A percentile compares a stretch with the other conserved stretches of the same genome.
These are phyloP conservation scores for Colletotrichum higginsianum DNA, from an alignment of 2,329 filamentous ascomycete genomes.

Conservation along the genomic window DNA sequence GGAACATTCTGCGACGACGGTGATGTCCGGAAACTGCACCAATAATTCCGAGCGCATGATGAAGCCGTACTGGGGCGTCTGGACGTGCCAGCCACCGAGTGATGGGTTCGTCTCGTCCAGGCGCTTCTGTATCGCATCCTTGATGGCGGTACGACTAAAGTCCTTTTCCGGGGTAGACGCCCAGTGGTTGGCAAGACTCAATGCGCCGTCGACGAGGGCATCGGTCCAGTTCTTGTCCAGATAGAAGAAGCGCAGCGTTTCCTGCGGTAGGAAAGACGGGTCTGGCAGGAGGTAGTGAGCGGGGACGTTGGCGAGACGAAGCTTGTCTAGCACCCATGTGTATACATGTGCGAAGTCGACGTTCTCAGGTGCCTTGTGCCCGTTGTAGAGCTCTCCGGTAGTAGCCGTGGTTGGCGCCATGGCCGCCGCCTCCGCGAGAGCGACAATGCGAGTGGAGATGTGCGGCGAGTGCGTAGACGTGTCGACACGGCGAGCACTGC, in stretches of 20 bases:
- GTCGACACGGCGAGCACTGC: too few species aligned
- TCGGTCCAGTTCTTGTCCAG: conserved; percentile 57
- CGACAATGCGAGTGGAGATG: too few species aligned
- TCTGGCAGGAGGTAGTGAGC: conserved; percentile 57
- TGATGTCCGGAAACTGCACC: not conserved
- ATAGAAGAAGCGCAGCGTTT: conserved; percentile 56
- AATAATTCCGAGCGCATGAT: not conserved
- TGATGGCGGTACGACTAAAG: not conserved
- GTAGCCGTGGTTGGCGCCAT: not conserved
- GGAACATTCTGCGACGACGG: not conserved
- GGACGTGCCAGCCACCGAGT: too few species aligned
- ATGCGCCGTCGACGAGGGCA: conserved; percentile 56
- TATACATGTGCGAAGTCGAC: conserved; percentile 57
- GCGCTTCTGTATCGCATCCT: too few species aligned
- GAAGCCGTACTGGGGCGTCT: not conserved
- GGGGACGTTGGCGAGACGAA: conserved; percentile 56
- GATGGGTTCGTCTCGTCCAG: too few species aligned
- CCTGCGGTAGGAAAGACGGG: conserved; percentile 49
- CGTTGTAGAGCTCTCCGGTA: conserved; percentile 43
- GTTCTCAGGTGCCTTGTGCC: conserved; percentile 48
- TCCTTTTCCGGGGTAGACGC: not conserved
- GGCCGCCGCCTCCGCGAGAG: not conserved
- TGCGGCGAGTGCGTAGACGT: too few species aligned
- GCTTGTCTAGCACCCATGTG: conserved; percentile 54
- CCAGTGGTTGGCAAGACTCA: conserved; percentile 55